Base-by-base conservation (phyloP, 2,329 filamentous ascomycete species). In the Pseudocercospora fuligena region DNA sequence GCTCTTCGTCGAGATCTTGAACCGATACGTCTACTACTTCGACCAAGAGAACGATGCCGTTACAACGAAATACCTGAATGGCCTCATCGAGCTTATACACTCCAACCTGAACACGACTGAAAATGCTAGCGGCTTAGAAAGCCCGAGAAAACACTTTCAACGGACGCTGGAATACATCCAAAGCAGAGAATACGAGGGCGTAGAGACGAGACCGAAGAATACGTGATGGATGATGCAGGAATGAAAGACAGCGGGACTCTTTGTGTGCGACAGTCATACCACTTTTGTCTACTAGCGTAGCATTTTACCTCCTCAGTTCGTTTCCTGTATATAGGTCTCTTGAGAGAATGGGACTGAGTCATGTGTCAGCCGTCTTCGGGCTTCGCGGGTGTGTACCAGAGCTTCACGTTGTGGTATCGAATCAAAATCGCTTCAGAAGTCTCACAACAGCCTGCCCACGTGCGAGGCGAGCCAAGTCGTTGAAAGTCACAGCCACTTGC, bases 1-100 rank as follows among this genome's bases (percentile, higher is more conserved):
- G 81, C 86, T 99, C 58, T 99, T 99, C 80, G 94, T 99, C 65
- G 95, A 99, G 82, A 99, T 99, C 70, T 83, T 99, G 64, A 97
- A 99, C 80, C 89, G 95, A 80, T 99, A 99, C 78, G 94, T 98
- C 61, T 99, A 99, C 80, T 99, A 98, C 83, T 99, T 97, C 82
- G 95, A 99, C 80, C 94, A 99, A 80, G 93, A 97, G 78, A 99
- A 99, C 80, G 95, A 99, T 82, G 94, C 94, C 72, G 95, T 99
- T 46, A 99, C 95, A 5, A 97, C 91, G 2, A 98, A 98, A 81
- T 99, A 98, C 79, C 87, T 99, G 69, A 99, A 99, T 77, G 95
- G 95, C 3, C 88, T 99, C 60, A 98, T 99, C 76, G 95, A 99
- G 82, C 88, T 99, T 70, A 98, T 99, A 76, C 94, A 99, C 80